A percentile compares a stretch with the other conserved stretches of the same genome.
These are phyloP conservation scores for Penicillium macrosclerotiorum DNA, from an alignment of 495 filamentous ascomycete genomes.

Conservation along the genomic window DNA sequence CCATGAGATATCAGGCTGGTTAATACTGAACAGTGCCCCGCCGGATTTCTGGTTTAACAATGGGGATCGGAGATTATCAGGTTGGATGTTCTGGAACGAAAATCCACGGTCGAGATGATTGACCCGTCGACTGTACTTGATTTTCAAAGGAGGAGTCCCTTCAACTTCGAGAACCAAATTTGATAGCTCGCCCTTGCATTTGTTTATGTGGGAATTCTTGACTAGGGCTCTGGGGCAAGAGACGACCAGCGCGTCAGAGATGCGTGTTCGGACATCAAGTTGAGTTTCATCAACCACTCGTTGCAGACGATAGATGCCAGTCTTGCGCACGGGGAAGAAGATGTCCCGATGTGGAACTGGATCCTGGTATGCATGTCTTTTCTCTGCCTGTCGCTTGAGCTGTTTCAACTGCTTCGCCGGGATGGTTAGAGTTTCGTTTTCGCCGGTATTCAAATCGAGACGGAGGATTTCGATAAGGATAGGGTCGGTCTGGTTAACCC, in stretches of 20 bases:
- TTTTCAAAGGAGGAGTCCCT: conserved; percentile 86
- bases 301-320: conserved; percentile 79
- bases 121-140: conserved; percentile 83
- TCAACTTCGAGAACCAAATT: conserved; percentile 77
- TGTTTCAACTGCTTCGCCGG: conserved; percentile 65
- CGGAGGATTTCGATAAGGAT: conserved; percentile 81
- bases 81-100: conserved; percentile 86
- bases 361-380: conserved; percentile 47
- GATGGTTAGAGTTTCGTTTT: conserved; percentile 75
- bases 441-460: conserved; percentile 74
- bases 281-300: conserved; percentile 90
- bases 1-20: conserved; percentile 68
- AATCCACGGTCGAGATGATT: conserved; percentile 72
- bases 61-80: conserved; percentile 80
- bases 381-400: conserved; percentile 60
- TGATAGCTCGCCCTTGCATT: conserved; percentile 83
- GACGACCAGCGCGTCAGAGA: conserved; percentile 76
- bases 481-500: conserved; percentile 88
- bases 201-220: conserved; percentile 58
- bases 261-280: conserved; percentile 77
- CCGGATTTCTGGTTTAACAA: conserved; percentile 56
- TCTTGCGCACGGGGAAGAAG: conserved; percentile 68
- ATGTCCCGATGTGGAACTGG: conserved; percentile 54
- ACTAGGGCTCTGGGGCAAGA: conserved; percentile 77
- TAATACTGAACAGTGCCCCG: conserved; percentile 50